Percentiles rank a stretch among this genome's conserved stretches.
These are phyloP conservation scores for Quaeritorhiza haematococci DNA, from an alignment of 371 early-diverging fungal genomes.

Conservation along the genomic window DNA sequence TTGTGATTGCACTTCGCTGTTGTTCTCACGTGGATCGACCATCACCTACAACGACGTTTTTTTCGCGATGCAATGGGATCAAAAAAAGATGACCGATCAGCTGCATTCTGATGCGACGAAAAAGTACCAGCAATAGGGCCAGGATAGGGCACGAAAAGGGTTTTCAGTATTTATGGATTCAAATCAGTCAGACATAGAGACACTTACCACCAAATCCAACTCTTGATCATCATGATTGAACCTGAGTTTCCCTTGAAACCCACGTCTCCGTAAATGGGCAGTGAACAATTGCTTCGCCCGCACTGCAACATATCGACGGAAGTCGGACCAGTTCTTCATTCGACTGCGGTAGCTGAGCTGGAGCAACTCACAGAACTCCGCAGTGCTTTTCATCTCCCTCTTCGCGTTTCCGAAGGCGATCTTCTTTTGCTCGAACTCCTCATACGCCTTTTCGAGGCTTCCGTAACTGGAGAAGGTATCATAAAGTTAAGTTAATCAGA, in stretches of 20 bases:
- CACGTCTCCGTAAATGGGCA: constrained; percentile 70
- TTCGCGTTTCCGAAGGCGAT: constrained; percentile 57
- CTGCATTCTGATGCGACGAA: constrained; percentile 3
- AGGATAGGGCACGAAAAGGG: too few relatives aligned
- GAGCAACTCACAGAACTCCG: constrained; percentile 42
- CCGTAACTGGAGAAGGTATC: constrained; percentile 7
- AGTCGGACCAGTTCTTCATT: constrained; percentile 49
- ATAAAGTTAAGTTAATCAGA: not conserved
- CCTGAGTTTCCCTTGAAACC: constrained; percentile 79
- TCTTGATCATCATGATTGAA: constrained; percentile 72
- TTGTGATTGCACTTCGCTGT: too few relatives aligned
- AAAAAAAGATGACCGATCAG: constrained; percentile 2
- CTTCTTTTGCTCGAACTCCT: constrained; percentile 44
- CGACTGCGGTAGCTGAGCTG: constrained; percentile 11
- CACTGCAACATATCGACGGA: constrained; percentile 66
- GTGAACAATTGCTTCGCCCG: constrained; percentile 70
- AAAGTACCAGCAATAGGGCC: too few relatives aligned
- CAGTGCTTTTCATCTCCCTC: constrained; percentile 31
- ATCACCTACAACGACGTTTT: too few relatives aligned
- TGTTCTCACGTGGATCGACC: too few relatives aligned
- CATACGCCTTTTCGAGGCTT: constrained; percentile 7
- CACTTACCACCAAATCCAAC: constrained; percentile 64
- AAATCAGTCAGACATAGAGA: not conserved
- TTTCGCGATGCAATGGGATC: too few relatives aligned
- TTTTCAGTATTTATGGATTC: too few relatives aligned